Evolutionary conservation across 495 filamentous ascomycete species (phyloP).

Genomic region (Aspergillus incahuasiensis): DNA sequence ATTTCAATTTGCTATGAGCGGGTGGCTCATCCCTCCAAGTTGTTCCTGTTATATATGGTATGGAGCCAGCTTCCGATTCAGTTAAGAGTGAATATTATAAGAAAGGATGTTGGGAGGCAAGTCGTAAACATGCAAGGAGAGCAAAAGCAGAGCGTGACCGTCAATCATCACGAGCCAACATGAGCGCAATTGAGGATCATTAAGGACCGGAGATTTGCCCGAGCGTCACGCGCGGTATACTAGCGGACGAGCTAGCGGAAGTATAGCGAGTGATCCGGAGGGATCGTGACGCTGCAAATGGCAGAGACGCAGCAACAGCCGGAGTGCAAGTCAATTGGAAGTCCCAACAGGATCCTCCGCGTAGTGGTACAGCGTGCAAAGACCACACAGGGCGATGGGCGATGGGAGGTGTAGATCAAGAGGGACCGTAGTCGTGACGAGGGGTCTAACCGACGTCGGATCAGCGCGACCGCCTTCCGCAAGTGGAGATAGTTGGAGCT

Average conservation of each 20-base stretch:
- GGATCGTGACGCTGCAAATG: neutral
- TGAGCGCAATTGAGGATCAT: slow-evolving; percentile 3
- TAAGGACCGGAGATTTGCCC: slow-evolving; percentile 1
- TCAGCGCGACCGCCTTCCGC: slow-evolving; percentile 16
- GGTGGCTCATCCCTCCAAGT: neutral
- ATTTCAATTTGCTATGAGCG: neutral
- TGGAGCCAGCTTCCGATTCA: neutral
- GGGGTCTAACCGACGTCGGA: neutral
- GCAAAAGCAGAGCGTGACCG: neutral
- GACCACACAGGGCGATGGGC: neutral
- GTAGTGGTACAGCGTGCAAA: neutral
- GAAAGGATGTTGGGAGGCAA: slow-evolving; percentile 2
- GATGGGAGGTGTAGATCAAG: neutral
- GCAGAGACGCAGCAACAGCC: neutral
- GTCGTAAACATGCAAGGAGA: neutral
- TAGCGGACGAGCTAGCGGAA: slow-evolving; percentile 7
- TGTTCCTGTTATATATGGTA: slow-evolving; percentile 2
- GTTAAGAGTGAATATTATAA: neutral
- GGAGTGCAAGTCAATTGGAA: neutral
- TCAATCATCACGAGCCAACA: slow-evolving; percentile 15
- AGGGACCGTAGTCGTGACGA: neutral
- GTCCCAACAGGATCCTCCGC: neutral
- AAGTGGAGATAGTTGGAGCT: slow-evolving; percentile 12
- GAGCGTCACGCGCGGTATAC: slow-evolving; percentile 18
- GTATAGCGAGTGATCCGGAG: slow-evolving; percentile 2